These are phyloP conservation scores for Triticum timopheevii DNA, from an alignment of 176 grass and related monocot species.

Conservation along the genomic window DNA sequence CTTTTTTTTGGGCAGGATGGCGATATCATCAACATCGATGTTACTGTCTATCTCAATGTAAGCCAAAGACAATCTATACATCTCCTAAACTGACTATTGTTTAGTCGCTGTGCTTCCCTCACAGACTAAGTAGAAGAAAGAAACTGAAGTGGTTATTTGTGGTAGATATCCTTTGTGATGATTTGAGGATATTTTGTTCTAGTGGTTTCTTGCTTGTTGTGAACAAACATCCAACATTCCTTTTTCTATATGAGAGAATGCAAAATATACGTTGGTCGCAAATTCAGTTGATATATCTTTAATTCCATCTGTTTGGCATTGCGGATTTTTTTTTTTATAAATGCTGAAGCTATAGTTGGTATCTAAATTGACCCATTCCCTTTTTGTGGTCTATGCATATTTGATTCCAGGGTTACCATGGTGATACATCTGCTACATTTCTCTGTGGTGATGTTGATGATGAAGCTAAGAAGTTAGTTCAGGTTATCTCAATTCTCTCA, in stretches of 20 bases:
- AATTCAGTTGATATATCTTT: neutral
- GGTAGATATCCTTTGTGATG: neutral
- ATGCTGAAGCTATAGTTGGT: neutral
- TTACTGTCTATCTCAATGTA: slow-evolving; percentile 97
- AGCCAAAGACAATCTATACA: slow-evolving; percentile 26
- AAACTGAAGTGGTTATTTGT: slow-evolving; percentile 7
- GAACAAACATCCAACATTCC: neutral
- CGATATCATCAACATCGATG: slow-evolving; percentile 98
- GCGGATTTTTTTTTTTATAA: neutral
- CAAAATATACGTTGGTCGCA: neutral
- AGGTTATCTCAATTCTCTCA: slow-evolving; percentile 49
- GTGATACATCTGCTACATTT: slow-evolving; percentile 94
- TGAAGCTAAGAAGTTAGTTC: slow-evolving; percentile 83
- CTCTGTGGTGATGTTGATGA: slow-evolving; percentile 83
- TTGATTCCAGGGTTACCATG: slow-evolving; percentile 71
- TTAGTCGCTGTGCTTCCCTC: neutral
- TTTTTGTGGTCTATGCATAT: neutral
- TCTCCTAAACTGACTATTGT: slow-evolving; percentile 15
- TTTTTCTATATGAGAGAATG: neutral
- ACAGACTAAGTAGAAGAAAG: neutral
- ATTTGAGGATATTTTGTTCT: slow-evolving; percentile 13
- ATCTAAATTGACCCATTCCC: slow-evolving; percentile 17
- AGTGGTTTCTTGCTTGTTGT: neutral
- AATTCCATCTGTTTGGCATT: neutral
- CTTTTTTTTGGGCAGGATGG: slow-evolving; percentile 66